A percentile compares a stretch with the other conserved stretches of the same genome.
phyloP scores from a whole-genome alignment of 768 basidiomycete species.

The Pisolithus tinctorius region DNA sequence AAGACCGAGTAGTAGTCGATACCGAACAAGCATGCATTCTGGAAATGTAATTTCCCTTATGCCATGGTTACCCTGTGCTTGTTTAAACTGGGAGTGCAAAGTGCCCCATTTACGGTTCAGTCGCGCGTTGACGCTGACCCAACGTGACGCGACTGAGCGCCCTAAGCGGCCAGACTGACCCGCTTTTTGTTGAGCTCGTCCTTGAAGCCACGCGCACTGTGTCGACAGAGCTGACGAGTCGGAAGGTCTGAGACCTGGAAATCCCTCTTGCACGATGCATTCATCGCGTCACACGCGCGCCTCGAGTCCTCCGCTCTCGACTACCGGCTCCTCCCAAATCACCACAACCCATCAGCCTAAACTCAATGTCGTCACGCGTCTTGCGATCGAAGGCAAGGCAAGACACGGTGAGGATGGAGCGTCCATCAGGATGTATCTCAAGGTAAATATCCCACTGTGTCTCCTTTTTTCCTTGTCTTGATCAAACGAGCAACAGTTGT shows the following conservation, averaged over 20 bases:
- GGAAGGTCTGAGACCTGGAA: no score
- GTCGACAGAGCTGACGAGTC: no score
- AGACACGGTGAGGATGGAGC: conserved; percentile 61
- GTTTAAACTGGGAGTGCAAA: no score
- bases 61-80: no score
- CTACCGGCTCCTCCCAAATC: conserved; percentile 36
- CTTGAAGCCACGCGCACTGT: conserved; percentile 3
- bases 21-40: no score
- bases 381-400: conserved; percentile 69
- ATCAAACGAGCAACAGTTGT: conserved; percentile 36
- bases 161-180: conserved; percentile 6
- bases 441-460: conserved; percentile 35
- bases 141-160: conserved; percentile 18
- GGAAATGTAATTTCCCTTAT: no score
- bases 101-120: no score
- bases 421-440: conserved; percentile 69
- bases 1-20: no score
- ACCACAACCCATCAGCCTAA: conserved; percentile 41
- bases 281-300: conserved; percentile 24
- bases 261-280: conserved; percentile 4
- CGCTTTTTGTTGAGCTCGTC: conserved; percentile 9
- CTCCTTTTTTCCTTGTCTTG: not conserved
- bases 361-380: conserved; percentile 64
- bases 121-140: not conserved
- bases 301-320: conserved; percentile 26